Evolutionary conservation across 2,329 filamentous ascomycete species (phyloP).

Genomic region (Exophiala sp.): DNA sequence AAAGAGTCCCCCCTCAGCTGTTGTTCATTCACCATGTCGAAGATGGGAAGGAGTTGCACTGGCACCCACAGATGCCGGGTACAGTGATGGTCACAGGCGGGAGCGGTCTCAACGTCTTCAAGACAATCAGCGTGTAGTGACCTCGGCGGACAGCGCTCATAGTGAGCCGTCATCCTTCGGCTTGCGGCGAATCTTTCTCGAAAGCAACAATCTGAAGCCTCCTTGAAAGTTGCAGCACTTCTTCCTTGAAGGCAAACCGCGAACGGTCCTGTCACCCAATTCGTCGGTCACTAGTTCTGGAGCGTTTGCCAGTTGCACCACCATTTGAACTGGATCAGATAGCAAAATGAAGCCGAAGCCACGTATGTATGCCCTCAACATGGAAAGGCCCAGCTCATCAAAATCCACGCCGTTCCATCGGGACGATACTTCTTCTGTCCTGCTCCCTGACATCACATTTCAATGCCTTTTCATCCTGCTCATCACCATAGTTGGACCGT

Average conservation of each 20-base stretch:
- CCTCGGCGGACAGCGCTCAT: neutral
- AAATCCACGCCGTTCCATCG: neutral
- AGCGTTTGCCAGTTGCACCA: too few relatives aligned
- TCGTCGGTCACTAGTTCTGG: too few relatives aligned
- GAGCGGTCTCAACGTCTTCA: slow-evolving; percentile 73
- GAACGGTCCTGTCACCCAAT: too few relatives aligned
- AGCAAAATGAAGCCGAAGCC: neutral
- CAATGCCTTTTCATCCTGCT: slow-evolving; percentile 6
- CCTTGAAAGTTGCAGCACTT: too few relatives aligned
- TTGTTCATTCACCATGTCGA: slow-evolving; percentile 96
- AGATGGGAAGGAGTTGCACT: slow-evolving; percentile 90
- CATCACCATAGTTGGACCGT: neutral
- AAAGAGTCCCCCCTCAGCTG: slow-evolving; percentile 74
- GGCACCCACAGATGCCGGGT: slow-evolving; percentile 94
- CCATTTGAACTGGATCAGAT: neutral
- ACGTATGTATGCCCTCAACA: neutral
- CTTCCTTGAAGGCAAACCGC: too few relatives aligned
- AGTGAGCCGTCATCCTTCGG: neutral
- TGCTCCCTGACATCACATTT: slow-evolving; percentile 1
- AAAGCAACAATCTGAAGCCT: too few relatives aligned
- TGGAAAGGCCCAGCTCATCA: too few relatives aligned
- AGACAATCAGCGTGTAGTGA: slow-evolving; percentile 69
- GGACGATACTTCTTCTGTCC: neutral
- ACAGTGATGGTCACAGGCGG: slow-evolving; percentile 84
- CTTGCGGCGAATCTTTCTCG: too few relatives aligned